Evolutionary conservation across 192 early-diverging fungal genomes (phyloP).

Genomic region (Coemansia asiatica): DNA sequence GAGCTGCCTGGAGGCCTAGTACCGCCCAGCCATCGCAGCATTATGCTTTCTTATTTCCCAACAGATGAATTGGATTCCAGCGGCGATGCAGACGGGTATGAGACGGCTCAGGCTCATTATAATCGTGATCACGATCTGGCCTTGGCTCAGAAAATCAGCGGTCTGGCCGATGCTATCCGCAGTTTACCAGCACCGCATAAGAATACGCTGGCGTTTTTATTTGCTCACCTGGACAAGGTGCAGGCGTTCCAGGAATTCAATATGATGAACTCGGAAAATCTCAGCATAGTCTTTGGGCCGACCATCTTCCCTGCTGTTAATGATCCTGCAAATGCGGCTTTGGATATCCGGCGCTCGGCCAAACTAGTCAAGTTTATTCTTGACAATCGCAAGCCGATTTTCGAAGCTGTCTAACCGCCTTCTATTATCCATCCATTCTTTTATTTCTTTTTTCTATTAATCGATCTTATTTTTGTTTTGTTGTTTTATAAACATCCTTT

Average conservation of each 20-base stretch:
- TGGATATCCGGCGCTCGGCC: constrained; percentile 40
- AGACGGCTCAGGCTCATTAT: constrained; percentile 6
- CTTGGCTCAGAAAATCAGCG: constrained; percentile 34
- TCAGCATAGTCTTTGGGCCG: constrained; percentile 92
- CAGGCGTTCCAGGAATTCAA: constrained; percentile 74
- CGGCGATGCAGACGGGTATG: neutral
- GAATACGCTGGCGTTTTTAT: constrained; percentile 76
- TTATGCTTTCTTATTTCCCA: constrained; percentile 32
- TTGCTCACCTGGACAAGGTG: constrained; percentile 80
- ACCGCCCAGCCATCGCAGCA: constrained; percentile 49
- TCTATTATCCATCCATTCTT: constrained; percentile 3
- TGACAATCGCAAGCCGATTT: constrained; percentile 42
- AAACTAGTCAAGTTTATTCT: constrained; percentile 48
- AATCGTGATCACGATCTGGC: constrained; percentile 25
- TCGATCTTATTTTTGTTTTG: neutral
- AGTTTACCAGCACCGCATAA: constrained; percentile 79
- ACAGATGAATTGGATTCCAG: constrained; percentile 18
- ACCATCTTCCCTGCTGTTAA: constrained; percentile 56
- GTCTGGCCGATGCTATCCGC: constrained; percentile 50
- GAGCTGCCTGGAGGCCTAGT: constrained; percentile 91
- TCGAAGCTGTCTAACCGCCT: constrained; percentile 16
- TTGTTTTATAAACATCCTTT: neutral
- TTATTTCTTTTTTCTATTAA: constrained; percentile 9
- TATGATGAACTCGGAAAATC: constrained; percentile 85
- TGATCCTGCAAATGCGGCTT: constrained; percentile 28